Evolutionary conservation across 768 basidiomycete genomes (phyloP).

Genomic region (Boletus speciosus): DNA sequence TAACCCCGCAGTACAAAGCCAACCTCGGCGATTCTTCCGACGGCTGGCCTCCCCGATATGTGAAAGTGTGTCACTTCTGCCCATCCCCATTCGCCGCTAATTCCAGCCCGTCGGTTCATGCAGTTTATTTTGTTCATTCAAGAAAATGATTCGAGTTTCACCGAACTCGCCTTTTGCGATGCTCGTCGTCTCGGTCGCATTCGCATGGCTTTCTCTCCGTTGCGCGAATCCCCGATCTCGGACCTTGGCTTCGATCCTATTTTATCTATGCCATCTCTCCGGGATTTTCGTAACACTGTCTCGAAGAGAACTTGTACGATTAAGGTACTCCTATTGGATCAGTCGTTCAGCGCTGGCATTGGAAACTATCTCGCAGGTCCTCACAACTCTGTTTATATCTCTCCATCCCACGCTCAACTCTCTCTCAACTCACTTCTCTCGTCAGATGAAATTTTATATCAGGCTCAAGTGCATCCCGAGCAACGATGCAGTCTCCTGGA

Average conservation of each 20-base stretch:
- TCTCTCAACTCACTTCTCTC: background rate
- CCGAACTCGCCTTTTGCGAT: slow-evolving; percentile 68
- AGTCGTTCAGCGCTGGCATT: slow-evolving; percentile 76
- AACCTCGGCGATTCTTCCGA: slow-evolving; percentile 38
- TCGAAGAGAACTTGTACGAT: slow-evolving; percentile 59
- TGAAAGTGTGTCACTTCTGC: slow-evolving; percentile 43
- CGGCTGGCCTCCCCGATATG: slow-evolving; percentile 64
- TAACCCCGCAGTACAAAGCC: slow-evolving; percentile 48
- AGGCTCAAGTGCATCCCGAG: slow-evolving; percentile 70
- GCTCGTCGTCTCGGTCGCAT: slow-evolving; percentile 69
- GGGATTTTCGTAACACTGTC: slow-evolving; percentile 47
- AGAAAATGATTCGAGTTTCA: slow-evolving; percentile 31
- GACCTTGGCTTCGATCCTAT: slow-evolving; percentile 76
- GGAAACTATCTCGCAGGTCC: slow-evolving; percentile 81
- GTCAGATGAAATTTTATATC: slow-evolving; percentile 70
- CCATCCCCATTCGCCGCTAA: background rate
- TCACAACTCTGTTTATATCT: background rate
- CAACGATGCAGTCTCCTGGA: slow-evolving; percentile 56
- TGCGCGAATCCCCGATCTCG: slow-evolving; percentile 65
- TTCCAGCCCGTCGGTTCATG: background rate
- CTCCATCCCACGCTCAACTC: background rate
- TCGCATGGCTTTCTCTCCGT: slow-evolving; percentile 56
- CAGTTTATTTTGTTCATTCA: slow-evolving; percentile 66
- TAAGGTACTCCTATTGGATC: slow-evolving; percentile 74
- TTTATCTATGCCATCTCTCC: slow-evolving; percentile 57